Base-by-base conservation (phyloP, 176 grass and related monocot genomes). In the Hyparrhenia diplandra region DNA sequence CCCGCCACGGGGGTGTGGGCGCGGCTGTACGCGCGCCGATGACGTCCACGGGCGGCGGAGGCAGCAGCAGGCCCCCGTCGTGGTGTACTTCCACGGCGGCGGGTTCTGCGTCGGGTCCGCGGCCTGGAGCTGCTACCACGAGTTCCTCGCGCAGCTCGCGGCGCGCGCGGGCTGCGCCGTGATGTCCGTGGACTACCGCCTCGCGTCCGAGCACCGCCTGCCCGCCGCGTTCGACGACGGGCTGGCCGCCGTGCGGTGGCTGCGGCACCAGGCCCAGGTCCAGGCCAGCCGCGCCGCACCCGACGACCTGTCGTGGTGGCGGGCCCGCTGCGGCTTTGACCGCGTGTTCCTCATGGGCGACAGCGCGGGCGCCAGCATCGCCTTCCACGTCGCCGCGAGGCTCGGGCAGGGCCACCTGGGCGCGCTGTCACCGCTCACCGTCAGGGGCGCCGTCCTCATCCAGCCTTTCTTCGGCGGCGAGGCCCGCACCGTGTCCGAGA, bases 21-120 rank as follows among this genome's bases (percentile, higher is more conserved):
- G 43, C 88, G 96, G 3, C 69, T 99, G 34, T 95, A 99, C 86
- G 87, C n/a, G n/a, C 84, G 13, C 92, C 96, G 23, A 46, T 30
- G 52, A 2, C 20, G 13, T 1, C 54, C 7, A 6, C 47, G 47
- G 13, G 5, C 4, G 52, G 6, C 20, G 37, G 54, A 37, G 3
- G 32, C 43, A 8, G 55, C 0, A 73, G 49, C 57, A 77, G 41
- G 28, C 60, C 88, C 96, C 92, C 30, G 69, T 99, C 17, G 83
- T 95, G 46, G 76, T 99, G 2, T 99, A 99, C 90, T 99, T 99
- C 81, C 96, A 99, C 75, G 96, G 96, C 42, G 96, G 96, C 57
- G 96, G 96, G 5, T 95, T 99, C 87, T 95, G 90, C 73, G 92
- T 99, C 11, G 92, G 92, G 25, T 99, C 96, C 34, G 90, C 92